phyloP scores from a whole-genome alignment of 768 basidiomycete species.

The Phaeotremella fagi region DNA sequence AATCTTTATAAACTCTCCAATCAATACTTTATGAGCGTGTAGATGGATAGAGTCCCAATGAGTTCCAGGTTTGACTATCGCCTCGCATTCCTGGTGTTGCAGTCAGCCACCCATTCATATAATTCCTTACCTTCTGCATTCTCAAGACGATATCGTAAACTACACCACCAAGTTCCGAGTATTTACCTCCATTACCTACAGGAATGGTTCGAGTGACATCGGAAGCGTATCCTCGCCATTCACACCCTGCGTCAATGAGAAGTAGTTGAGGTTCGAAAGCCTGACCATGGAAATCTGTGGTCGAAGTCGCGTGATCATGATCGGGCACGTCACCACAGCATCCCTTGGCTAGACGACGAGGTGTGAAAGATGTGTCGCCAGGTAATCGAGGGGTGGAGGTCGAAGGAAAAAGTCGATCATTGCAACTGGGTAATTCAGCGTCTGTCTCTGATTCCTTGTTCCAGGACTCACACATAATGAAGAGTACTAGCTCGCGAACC shows the following conservation, averaged over 20 bases:
- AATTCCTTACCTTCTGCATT: conserved; percentile 75
- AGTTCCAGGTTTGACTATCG: conserved; percentile 64
- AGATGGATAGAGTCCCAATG: conserved; percentile 89
- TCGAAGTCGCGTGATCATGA: conserved; percentile 19
- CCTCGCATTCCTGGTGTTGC: conserved; percentile 62
- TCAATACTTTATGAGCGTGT: conserved; percentile 73
- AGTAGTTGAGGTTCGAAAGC: conserved; percentile 56
- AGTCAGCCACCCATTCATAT: too few relatives aligned
- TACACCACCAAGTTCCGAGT: conserved; percentile 69
- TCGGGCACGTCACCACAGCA: conserved; percentile 40
- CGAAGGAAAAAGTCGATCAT: conserved; percentile 57
- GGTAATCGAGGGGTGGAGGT: conserved; percentile 20
- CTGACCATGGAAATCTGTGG: conserved; percentile 55
- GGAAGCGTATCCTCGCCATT: conserved; percentile 66
- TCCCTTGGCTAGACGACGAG: conserved; percentile 26
- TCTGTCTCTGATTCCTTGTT: neutral
- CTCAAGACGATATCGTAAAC: conserved; percentile 82
- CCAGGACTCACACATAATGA: conserved; percentile 59
- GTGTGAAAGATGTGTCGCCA: conserved; percentile 32
- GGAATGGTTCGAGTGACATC: conserved; percentile 57
- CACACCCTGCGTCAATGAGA: conserved; percentile 91
- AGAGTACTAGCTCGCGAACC: conserved; percentile 80
- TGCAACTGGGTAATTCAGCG: conserved; percentile 59
- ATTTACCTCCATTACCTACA: conserved; percentile 87
- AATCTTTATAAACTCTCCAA: conserved; percentile 71